Evolutionary conservation across 2,329 filamentous ascomycete genomes (phyloP).

Genomic region (Colletotrichum sp.): DNA sequence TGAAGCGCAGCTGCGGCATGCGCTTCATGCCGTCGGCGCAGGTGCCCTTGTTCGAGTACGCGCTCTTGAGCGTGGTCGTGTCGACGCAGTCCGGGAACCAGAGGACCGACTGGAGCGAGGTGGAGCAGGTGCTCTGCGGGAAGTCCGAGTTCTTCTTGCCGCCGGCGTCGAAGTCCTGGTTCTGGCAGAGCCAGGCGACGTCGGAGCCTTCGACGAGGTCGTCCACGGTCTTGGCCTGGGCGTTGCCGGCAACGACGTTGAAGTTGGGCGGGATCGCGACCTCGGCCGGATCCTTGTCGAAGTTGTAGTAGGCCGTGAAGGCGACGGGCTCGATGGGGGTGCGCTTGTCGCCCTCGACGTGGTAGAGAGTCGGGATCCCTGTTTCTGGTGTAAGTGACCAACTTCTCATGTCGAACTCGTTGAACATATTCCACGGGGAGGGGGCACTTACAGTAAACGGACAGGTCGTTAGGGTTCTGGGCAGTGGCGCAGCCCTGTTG

Average conservation of each 20-base stretch:
- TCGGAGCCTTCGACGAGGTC: slow-evolving; percentile 17
- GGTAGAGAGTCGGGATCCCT: slow-evolving; percentile 46
- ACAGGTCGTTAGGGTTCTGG: slow-evolving; percentile 48
- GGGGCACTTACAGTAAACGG: slow-evolving; percentile 40
- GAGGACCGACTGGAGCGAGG: slow-evolving; percentile 27
- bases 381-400: neutral
- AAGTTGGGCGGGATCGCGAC: slow-evolving; percentile 49
- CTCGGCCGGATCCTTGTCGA: slow-evolving; percentile 44
- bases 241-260: slow-evolving; percentile 45
- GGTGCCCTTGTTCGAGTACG: slow-evolving; percentile 21
- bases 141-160: slow-evolving; percentile 9
- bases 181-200: slow-evolving; percentile 17
- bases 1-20: slow-evolving; percentile 52
- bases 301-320: slow-evolving; percentile 50
- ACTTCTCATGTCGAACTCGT: neutral
- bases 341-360: slow-evolving; percentile 39
- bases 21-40: slow-evolving; percentile 46
- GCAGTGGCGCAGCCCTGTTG: slow-evolving; percentile 44
- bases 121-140: slow-evolving; percentile 27
- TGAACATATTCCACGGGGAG: neutral
- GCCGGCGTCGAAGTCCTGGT: slow-evolving; percentile 7
- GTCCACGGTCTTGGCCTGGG: slow-evolving; percentile 34
- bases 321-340: slow-evolving; percentile 40
- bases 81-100: slow-evolving; percentile 28
- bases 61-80: slow-evolving; percentile 17